Base-by-base conservation (phyloP, 306 rosid species). In the Prosopis cineraria region DNA sequence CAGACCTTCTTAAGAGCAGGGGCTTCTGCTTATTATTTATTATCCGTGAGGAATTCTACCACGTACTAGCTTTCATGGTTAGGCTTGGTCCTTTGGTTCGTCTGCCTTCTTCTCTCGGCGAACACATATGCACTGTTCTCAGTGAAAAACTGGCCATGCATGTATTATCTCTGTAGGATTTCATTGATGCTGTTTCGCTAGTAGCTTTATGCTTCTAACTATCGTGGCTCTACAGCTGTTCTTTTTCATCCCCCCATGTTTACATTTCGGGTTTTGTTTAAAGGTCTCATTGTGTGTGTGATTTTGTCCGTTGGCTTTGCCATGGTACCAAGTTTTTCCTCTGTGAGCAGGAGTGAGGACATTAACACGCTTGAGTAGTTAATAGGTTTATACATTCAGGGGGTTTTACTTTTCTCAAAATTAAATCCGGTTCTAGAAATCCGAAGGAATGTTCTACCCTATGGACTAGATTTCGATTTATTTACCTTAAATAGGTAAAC, bases 131-230 rank as follows among this genome's bases (percentile, higher is more conserved):
- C 9, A 10, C 8, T n/a, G 50, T 20, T 52, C 24, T 19, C 36
- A 13, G 20, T 52, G 20, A 43, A 36, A 25, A 36, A 39, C 10
- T 11, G 67, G 19, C 24, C 66, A 72, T 53, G 50, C 65, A 1
- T 39, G 67, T 37, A 16, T 20, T 20, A 10, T 73, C 66, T 52
- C 77, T 55, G 55, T 39, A 16, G 77, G 27, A 56, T 53, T 24
- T 8, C 4, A 36, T 36, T 22, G 50, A 9, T 36, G n/a, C 66
- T 53, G 5, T 16, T 34, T 13, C 34, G 11, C 45, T 6, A 34
- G 48, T 19, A 3, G 19, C 62, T 27, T 1, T n/a, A 64, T 36
- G 70, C 70, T 34, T 29, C 70, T 31, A 12, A 41, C 27, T 53
- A 34, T 25, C 36, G 66, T 10, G 29, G 50, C 22, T 72, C 76